phyloP scores from a whole-genome alignment of 1,284 basidiomycete species.

The Lentinula novae-zelandiae region DNA sequence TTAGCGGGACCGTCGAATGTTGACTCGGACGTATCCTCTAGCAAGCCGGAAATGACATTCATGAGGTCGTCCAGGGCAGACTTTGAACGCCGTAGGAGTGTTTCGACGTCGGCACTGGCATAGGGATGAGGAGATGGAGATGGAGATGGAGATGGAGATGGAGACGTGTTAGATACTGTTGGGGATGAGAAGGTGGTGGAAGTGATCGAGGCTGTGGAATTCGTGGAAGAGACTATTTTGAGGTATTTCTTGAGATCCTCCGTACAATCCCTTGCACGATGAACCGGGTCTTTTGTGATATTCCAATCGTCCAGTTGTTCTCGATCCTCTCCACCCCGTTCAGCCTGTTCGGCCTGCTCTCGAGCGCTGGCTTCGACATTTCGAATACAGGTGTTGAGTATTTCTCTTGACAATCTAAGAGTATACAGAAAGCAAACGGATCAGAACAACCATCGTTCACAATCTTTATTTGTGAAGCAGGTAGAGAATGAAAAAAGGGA shows the following conservation, averaged over 20 bases:
- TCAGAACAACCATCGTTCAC: no score
- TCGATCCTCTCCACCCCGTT: conserved; percentile 14
- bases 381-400: conserved; percentile 80
- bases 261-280: neutral
- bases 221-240: neutral
- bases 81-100: conserved; percentile 21
- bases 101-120: neutral
- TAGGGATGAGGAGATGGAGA: neutral
- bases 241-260: neutral
- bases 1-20: conserved; percentile 32
- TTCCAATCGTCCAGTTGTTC: conserved; percentile 18
- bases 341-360: conserved; percentile 20
- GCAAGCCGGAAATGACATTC: conserved; percentile 49
- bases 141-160: neutral
- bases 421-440: no score
- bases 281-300: neutral
- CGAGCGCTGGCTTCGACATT: conserved; percentile 77
- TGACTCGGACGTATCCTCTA: neutral
- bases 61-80: conserved; percentile 56
- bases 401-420: conserved; percentile 69
- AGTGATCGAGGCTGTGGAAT: neutral
- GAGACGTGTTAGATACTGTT: neutral
- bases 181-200: neutral
- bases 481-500: neutral
- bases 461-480: no score